Conservation (phyloP, 768 basidiomycete species). For the Xerocomellus amylosporus region DNA sequence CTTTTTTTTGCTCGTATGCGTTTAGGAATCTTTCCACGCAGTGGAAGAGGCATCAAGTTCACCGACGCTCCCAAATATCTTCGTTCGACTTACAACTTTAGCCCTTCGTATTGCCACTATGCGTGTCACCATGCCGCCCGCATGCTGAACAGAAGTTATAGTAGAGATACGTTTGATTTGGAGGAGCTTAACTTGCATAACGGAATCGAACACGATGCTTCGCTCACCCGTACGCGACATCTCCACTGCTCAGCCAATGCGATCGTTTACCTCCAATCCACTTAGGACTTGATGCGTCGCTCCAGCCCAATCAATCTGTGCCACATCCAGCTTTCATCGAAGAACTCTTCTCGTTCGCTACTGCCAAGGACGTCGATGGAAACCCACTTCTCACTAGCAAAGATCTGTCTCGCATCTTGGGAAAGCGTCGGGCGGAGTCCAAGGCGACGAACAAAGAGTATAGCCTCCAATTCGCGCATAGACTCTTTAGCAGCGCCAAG, state of each 20-base stretch:
- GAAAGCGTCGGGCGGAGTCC: slow-evolving; percentile 61
- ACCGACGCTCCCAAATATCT: slow-evolving; percentile 37
- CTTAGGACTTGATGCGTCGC: slow-evolving; percentile 53
- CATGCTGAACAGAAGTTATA: slow-evolving; percentile 55
- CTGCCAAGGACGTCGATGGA: slow-evolving; percentile 53
- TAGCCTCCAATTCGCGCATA: slow-evolving; percentile 48
- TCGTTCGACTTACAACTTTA: slow-evolving; percentile 64
- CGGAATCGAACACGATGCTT: slow-evolving; percentile 18
- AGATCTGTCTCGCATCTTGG: slow-evolving; percentile 56
- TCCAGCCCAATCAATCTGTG: slow-evolving; percentile 51
- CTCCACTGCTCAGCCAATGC: not conserved
- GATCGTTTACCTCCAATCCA: not conserved
- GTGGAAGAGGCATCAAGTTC: slow-evolving; percentile 69
- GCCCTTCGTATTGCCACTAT: slow-evolving; percentile 61
- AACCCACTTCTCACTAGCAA: slow-evolving; percentile 48
- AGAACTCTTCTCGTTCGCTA: slow-evolving; percentile 55
- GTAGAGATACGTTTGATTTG: slow-evolving; percentile 59
- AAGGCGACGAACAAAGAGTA: slow-evolving; percentile 54
- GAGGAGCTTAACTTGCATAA: slow-evolving; percentile 33
- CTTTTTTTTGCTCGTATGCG: not conserved
- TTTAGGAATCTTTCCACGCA: slow-evolving; percentile 46
- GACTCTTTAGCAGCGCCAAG: slow-evolving; percentile 67
- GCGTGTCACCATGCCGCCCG: slow-evolving; percentile 56
- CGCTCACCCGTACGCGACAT: slow-evolving; percentile 27
- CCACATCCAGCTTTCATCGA: slow-evolving; percentile 50